These are phyloP conservation scores for Phytophthora ohioensis DNA, from an alignment of 352 stramenopile genomes.

Conservation along the genomic window DNA sequence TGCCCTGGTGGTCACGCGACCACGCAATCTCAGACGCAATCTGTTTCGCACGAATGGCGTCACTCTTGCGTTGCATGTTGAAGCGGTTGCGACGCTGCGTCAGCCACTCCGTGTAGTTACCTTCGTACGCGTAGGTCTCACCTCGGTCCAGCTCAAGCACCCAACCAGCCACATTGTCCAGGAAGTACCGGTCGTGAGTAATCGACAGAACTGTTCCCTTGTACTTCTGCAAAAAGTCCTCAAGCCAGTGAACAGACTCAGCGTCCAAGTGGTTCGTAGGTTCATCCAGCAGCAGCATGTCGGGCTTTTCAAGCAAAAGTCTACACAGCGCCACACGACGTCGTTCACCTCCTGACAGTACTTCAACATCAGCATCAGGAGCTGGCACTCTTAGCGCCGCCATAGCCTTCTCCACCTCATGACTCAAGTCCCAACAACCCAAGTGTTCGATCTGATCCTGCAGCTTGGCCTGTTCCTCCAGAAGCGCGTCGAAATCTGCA, in stretches of 20 bases:
- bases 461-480: conserved; percentile 88
- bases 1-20: conserved; percentile 88
- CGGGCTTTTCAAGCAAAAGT: conserved; percentile 96
- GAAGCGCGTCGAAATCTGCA: conserved; percentile 88
- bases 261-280: conserved; percentile 99
- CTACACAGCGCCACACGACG: conserved; percentile 96
- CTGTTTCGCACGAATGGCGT: conserved; percentile 92
- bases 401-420: conserved; percentile 90
- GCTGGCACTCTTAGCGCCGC: conserved; percentile 75
- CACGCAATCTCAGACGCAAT: conserved; percentile 95
- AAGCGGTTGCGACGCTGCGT: conserved; percentile 95
- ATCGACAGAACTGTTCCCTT: conserved; percentile 97
- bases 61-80: conserved; percentile 94
- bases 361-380: conserved; percentile 69
- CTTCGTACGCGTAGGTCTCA: conserved; percentile 97
- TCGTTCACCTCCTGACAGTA: conserved; percentile 94
- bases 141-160: conserved; percentile 98
- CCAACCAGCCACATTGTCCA: conserved; percentile 98
- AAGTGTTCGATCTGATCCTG: conserved; percentile 89
- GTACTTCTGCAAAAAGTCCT: conserved; percentile 97
- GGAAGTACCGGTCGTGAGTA: conserved; percentile 99
- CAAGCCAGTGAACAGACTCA: conserved; percentile 97
- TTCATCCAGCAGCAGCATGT: conserved; percentile 98
- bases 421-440: conserved; percentile 82
- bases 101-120: conserved; percentile 98